Percentiles rank a stretch among this genome's conserved stretches.
These are phyloP conservation scores for Zea luxurians DNA, from an alignment of 176 grass and related monocot species.

Conservation along the genomic window DNA sequence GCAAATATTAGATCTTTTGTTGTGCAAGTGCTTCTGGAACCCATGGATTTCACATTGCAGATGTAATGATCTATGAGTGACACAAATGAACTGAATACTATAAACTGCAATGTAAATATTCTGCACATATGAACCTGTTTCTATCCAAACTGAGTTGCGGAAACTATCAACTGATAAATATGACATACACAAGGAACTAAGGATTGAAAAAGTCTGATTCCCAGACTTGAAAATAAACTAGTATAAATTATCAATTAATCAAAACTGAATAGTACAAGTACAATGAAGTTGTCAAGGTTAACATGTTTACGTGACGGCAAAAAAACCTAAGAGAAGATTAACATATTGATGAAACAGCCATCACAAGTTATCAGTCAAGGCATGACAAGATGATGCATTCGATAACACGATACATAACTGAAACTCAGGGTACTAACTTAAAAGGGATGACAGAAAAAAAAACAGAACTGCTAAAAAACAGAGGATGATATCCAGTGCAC, in stretches of 20 bases:
- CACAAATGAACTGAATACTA: background rate
- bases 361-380: background rate
- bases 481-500: too few species aligned
- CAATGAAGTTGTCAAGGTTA: background rate
- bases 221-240: background rate
- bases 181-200: background rate
- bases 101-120: background rate
- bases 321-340: too few species aligned
- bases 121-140: background rate
- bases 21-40: background rate
- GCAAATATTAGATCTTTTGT: background rate
- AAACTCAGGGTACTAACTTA: conserved; percentile 6
- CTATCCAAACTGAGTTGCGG: conserved; percentile 15
- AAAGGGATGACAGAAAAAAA: background rate
- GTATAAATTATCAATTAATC: conserved; percentile 5
- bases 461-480: background rate
- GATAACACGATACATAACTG: background rate
- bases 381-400: background rate
- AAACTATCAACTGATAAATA: background rate
- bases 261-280: background rate
- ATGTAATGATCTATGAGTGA: background rate
- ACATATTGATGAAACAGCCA: background rate
- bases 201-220: background rate
- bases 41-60: background rate
- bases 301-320: background rate